phyloP scores from a whole-genome alignment of 306 rosid species.

The Malus sylvestris region DNA sequence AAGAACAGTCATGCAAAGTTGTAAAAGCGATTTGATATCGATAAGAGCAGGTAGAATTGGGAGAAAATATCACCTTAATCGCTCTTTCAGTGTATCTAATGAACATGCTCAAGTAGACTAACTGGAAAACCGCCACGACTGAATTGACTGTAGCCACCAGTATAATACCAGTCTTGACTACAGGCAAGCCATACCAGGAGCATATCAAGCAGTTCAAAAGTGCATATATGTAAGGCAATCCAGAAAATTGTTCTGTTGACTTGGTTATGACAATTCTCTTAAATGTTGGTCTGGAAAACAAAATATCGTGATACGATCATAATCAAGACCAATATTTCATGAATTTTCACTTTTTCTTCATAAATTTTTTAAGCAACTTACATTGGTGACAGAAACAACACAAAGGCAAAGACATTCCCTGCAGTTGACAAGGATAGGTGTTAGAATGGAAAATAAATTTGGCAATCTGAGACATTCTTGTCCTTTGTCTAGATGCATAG shows the following conservation, averaged over 20 bases:
- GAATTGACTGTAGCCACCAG: constrained; percentile 37
- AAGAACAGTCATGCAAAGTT: background rate
- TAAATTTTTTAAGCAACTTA: too few species aligned
- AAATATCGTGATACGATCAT: background rate
- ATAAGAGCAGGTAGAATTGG: background rate
- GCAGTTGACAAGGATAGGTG: constrained; percentile 11
- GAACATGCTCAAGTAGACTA: constrained; percentile 26
- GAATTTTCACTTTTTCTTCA: background rate
- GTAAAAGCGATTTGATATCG: background rate
- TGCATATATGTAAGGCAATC: constrained; percentile 35
- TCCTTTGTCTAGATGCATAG: background rate
- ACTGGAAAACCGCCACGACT: constrained; percentile 31
- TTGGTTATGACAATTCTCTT: constrained; percentile 30
- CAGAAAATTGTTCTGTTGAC: constrained; percentile 38
- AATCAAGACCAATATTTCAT: background rate
- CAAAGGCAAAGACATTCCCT: constrained; percentile 11
- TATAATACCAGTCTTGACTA: constrained; percentile 18
- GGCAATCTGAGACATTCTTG: background rate
- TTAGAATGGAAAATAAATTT: background rate
- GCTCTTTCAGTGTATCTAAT: constrained; percentile 12
- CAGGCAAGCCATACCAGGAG: constrained; percentile 29
- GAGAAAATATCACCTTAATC: constrained; percentile 5
- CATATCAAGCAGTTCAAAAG: constrained; percentile 38
- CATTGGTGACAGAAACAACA: too few species aligned
- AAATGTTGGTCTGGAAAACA: constrained; percentile 31